phyloP scores from a whole-genome alignment of 192 early-diverging fungal genomes.

The Dissophora globulifera region DNA sequence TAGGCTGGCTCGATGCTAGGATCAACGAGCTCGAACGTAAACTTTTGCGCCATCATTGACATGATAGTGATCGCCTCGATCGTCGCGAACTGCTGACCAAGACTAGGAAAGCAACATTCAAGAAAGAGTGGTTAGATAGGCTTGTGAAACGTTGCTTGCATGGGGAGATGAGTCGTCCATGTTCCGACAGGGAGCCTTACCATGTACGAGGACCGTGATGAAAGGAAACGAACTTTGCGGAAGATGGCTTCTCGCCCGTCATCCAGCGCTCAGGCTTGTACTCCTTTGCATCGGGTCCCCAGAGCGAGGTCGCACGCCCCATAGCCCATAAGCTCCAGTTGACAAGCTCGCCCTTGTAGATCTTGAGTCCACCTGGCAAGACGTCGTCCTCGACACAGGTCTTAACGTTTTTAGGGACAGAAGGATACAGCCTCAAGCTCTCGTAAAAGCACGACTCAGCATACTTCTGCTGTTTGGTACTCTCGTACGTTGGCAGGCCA shows the following conservation, averaged over 20 bases:
- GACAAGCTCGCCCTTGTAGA: constrained; percentile 64
- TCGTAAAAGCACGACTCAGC: constrained; percentile 63
- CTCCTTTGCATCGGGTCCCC: constrained; percentile 70
- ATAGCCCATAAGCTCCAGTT: constrained; percentile 60
- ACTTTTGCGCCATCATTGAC: constrained; percentile 40
- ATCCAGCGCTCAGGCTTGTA: constrained; percentile 76
- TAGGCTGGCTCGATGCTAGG: constrained; percentile 22
- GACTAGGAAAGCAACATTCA: no score
- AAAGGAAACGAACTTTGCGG: constrained; percentile 65
- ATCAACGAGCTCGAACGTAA: constrained; percentile 48
- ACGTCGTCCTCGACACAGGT: constrained; percentile 64
- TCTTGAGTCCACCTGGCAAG: constrained; percentile 67
- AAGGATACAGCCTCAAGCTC: constrained; percentile 70
- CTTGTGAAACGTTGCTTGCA: no score
- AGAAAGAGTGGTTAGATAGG: no score
- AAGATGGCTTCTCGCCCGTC: constrained; percentile 31
- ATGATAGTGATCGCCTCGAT: constrained; percentile 51
- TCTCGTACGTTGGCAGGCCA: constrained; percentile 30
- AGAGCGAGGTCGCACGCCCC: constrained; percentile 59
- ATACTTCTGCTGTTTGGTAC: constrained; percentile 40
- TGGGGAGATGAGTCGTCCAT: no score
- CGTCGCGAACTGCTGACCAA: constrained; percentile 55
- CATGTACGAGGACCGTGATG: constrained; percentile 63
- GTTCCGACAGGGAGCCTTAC: constrained; percentile 12
- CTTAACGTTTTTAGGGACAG: constrained; percentile 68